Percentiles rank a stretch among this genome's conserved stretches.
phyloP scores from a whole-genome alignment of 2,329 filamentous ascomycete genomes.

The Penicillium capsulatum region DNA sequence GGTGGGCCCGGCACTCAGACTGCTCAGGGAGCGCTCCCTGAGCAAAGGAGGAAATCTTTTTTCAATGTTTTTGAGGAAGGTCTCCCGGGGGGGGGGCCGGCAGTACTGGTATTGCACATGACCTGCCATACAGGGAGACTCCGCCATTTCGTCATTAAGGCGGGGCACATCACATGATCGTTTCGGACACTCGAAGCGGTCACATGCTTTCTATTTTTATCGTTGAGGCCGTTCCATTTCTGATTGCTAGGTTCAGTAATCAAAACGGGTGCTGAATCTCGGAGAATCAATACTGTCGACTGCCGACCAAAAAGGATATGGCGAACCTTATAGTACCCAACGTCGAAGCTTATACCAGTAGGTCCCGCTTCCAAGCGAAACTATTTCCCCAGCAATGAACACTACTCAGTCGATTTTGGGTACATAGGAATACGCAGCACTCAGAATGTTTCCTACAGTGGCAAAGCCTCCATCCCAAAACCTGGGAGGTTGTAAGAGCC shows the following conservation, averaged over 20 bases:
- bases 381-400: neutral
- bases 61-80: too few relatives aligned
- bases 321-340: neutral
- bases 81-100: too few relatives aligned
- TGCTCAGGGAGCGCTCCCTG: too few relatives aligned
- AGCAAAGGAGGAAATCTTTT: too few relatives aligned
- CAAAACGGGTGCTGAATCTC: neutral
- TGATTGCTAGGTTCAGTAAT: neutral
- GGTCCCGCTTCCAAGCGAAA: neutral
- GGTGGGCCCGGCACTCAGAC: too few relatives aligned
- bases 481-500: neutral
- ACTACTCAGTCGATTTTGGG: neutral
- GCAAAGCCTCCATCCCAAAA: neutral
- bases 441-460: neutral
- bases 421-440: neutral
- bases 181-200: neutral
- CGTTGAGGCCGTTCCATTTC: neutral
- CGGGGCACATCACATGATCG: neutral
- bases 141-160: neutral
- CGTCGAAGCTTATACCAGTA: neutral
- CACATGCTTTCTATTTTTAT: slow-evolving; percentile 1
- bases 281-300: neutral
- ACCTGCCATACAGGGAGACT: too few relatives aligned
- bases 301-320: neutral
- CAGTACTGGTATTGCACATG: too few relatives aligned